phyloP scores from a whole-genome alignment of 306 rosid species.

The Benincasa hispida region DNA sequence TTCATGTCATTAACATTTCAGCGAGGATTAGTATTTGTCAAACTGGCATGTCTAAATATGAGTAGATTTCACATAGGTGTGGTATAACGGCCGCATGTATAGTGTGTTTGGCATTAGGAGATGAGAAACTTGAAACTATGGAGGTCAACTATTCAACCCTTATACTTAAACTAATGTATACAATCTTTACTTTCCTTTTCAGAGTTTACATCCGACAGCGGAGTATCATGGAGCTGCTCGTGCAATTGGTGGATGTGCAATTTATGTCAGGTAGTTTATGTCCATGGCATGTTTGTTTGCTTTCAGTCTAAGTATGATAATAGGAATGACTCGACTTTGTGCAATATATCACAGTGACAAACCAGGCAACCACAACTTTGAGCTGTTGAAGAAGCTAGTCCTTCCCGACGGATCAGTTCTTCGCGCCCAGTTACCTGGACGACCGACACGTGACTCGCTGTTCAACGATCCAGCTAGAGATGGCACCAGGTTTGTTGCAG shows the following conservation, averaged over 20 bases:
- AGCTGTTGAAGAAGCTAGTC: conserved; percentile 73
- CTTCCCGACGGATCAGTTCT: conserved; percentile 97
- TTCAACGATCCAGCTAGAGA: conserved; percentile 93
- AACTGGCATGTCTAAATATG: neutral
- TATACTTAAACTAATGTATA: neutral
- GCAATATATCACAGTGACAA: conserved; percentile 46
- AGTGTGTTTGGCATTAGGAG: neutral
- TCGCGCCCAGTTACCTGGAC: conserved; percentile 81
- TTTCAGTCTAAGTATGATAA: neutral
- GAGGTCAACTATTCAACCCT: neutral
- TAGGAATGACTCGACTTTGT: neutral
- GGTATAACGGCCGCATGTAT: neutral
- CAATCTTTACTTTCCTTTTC: conserved; percentile 5
- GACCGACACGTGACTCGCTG: conserved; percentile 81
- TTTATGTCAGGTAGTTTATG: conserved; percentile 67
- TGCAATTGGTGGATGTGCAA: conserved; percentile 89
- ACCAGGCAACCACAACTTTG: conserved; percentile 91
- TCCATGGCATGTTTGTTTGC: neutral
- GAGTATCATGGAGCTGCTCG: conserved; percentile 98
- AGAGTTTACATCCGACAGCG: conserved; percentile 87
- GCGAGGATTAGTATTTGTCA: neutral
- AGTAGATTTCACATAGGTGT: neutral
- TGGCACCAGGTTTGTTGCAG: conserved; percentile 45
- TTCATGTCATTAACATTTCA: neutral
- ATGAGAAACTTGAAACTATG: neutral